A percentile compares a stretch with the other conserved stretches of the same genome.
Evolutionary conservation across 208 protist genomes (phyloP).

Genomic region (Porcisia deanei): DNA sequence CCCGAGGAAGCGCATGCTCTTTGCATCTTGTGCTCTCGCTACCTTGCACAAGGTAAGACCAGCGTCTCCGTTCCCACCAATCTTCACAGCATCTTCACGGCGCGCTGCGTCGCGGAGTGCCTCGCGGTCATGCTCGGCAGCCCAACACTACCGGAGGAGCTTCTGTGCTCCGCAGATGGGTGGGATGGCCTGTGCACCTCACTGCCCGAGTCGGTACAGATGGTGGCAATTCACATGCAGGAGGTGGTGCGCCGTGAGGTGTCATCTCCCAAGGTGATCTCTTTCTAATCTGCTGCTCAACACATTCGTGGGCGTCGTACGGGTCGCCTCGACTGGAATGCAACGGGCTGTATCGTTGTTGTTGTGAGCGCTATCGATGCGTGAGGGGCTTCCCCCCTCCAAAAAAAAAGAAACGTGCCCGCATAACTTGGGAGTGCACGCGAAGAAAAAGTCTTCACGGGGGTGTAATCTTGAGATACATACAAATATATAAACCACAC

Average conservation of each 20-base stretch:
- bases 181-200: constrained; percentile 18
- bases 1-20: constrained; percentile 21
- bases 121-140: constrained; percentile 1
- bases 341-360: not conserved
- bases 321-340: not conserved
- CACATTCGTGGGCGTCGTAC: not conserved
- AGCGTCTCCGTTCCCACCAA: not conserved
- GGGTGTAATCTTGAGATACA: no score
- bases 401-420: no score
- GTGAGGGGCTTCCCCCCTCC: no score
- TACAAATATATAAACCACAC: no score
- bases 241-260: constrained; percentile 18
- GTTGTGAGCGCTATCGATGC: not conserved
- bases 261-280: constrained; percentile 18
- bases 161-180: constrained; percentile 18
- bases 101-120: constrained; percentile 22
- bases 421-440: no score
- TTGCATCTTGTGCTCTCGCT: constrained; percentile 28
- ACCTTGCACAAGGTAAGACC: not conserved
- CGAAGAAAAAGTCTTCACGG: no score
- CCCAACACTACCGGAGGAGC: not conserved
- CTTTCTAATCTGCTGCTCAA: constrained; percentile 8
- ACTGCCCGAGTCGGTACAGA: constrained; percentile 8
- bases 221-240: constrained; percentile 13
- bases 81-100: constrained; percentile 20